Evolutionary conservation across 345 rosid species (phyloP).

Genomic region (Melastoma malabathricum): DNA sequence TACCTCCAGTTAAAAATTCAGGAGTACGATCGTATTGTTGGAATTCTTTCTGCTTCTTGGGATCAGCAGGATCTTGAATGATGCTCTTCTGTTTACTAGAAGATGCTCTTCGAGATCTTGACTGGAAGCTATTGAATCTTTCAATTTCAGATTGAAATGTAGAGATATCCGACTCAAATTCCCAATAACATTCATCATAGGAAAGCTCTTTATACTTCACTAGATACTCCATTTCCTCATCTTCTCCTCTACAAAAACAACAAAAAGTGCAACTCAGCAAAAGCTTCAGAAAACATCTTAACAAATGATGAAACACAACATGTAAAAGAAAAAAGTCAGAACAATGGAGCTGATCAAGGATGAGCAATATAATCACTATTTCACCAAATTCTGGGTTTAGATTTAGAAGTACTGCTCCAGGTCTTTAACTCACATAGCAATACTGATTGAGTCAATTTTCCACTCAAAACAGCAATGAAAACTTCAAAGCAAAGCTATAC

Average conservation of each 20-base stretch:
- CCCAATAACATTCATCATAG: constrained; percentile 99
- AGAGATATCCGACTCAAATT: constrained; percentile 80
- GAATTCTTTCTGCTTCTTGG: constrained; percentile 62
- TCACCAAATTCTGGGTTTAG: no score
- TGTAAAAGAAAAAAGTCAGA: no score
- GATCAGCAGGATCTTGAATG: constrained; percentile 29
- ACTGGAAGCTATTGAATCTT: constrained; percentile 54
- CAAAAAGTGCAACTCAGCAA: no score
- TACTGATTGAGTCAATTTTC: no score
- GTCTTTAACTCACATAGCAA: no score
- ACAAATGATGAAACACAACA: no score
- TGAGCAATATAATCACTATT: no score
- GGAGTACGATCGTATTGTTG: constrained; percentile 78
- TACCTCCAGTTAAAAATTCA: constrained; percentile 89
- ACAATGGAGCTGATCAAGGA: no score
- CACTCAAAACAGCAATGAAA: no score
- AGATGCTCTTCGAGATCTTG: constrained; percentile 38
- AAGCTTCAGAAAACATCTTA: no score
- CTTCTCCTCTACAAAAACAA: constrained; percentile 50
- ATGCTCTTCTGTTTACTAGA: constrained; percentile 34
- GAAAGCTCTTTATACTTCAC: constrained; percentile 94
- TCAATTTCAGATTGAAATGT: constrained; percentile 86
- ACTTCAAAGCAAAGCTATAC: no score
- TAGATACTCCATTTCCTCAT: constrained; percentile 71
- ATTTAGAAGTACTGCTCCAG: no score